These are phyloP conservation scores for Rickenella mellea DNA, from an alignment of 768 basidiomycete genomes.

Conservation along the genomic window DNA sequence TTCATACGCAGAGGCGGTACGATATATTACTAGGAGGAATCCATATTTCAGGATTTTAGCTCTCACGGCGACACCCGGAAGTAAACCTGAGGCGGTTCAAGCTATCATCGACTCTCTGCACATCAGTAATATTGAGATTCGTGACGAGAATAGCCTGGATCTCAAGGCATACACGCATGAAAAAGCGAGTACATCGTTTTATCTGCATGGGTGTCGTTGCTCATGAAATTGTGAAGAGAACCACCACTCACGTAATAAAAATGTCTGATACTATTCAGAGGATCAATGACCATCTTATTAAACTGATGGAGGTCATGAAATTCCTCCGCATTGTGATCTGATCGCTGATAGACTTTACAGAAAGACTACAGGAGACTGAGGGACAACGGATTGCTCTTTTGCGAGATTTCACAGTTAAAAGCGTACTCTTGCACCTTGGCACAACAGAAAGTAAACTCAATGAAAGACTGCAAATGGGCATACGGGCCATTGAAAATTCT, in stretches of 20 bases:
- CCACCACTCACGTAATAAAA: constrained; percentile 68
- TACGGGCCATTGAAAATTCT: constrained; percentile 42
- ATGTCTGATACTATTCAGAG: constrained; percentile 60
- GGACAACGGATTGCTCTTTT: constrained; percentile 33
- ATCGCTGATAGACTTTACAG: neutral
- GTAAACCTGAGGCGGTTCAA: constrained; percentile 81
- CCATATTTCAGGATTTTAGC: constrained; percentile 89
- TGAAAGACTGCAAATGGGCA: constrained; percentile 36
- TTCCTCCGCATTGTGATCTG: constrained; percentile 2
- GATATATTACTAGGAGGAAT: constrained; percentile 89
- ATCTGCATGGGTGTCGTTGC: constrained; percentile 2
- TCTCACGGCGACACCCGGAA: constrained; percentile 90
- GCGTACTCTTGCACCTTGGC: constrained; percentile 47
- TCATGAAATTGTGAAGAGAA: constrained; percentile 33
- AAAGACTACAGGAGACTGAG: constrained; percentile 24
- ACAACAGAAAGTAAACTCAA: constrained; percentile 24
- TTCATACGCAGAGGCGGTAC: constrained; percentile 82
- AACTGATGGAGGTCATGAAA: constrained; percentile 61
- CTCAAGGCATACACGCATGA: constrained; percentile 77
- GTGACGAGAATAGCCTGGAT: constrained; percentile 86
- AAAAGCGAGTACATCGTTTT: constrained; percentile 45
- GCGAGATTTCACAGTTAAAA: constrained; percentile 56
- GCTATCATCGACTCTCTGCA: constrained; percentile 85
- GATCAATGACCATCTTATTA: constrained; percentile 58
- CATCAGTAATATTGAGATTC: constrained; percentile 90